Evolutionary conservation across 192 early-diverging fungal genomes (phyloP).

Genomic region (Podila epigama): DNA sequence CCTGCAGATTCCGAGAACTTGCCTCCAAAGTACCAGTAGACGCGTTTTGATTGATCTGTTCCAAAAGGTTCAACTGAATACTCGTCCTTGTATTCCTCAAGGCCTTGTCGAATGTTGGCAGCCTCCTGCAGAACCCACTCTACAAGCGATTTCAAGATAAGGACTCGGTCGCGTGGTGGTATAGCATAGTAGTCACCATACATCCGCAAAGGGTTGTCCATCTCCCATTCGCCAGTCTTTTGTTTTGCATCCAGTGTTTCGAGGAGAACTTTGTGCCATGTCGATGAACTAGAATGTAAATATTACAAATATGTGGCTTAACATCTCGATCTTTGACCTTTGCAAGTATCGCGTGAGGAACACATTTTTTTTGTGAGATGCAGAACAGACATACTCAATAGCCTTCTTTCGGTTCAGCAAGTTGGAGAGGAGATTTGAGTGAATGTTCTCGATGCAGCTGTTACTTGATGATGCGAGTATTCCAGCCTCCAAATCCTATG

Average conservation of each 20-base stretch:
- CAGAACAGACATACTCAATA: constrained; percentile 21
- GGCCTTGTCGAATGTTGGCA: constrained; percentile 9
- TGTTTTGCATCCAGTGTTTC: constrained; percentile 33
- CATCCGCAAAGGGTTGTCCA: constrained; percentile 20
- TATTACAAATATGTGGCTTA: neutral
- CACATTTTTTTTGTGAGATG: neutral
- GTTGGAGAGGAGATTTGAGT: constrained; percentile 40
- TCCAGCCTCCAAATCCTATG: constrained; percentile 36
- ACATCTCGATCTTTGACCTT: neutral
- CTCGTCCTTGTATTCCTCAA: constrained; percentile 22
- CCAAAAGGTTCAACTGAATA: constrained; percentile 25
- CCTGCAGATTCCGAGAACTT: neutral
- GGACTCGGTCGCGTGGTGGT: constrained; percentile 21
- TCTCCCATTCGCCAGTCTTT: constrained; percentile 24
- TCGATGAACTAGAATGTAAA: constrained; percentile 1
- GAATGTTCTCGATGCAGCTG: constrained; percentile 35
- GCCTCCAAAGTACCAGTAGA: constrained; percentile 50
- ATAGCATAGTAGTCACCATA: constrained; percentile 29
- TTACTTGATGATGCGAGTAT: constrained; percentile 14
- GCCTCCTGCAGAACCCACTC: constrained; percentile 47
- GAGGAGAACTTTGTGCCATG: constrained; percentile 36
- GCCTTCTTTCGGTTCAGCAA: constrained; percentile 46
- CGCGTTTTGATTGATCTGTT: constrained; percentile 15
- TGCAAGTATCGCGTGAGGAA: neutral
- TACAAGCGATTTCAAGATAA: constrained; percentile 23